A percentile compares a stretch with the other conserved stretches of the same genome.
Conservation (phyloP, 345 rosid genomes). For the Pistacia integerrima region DNA sequence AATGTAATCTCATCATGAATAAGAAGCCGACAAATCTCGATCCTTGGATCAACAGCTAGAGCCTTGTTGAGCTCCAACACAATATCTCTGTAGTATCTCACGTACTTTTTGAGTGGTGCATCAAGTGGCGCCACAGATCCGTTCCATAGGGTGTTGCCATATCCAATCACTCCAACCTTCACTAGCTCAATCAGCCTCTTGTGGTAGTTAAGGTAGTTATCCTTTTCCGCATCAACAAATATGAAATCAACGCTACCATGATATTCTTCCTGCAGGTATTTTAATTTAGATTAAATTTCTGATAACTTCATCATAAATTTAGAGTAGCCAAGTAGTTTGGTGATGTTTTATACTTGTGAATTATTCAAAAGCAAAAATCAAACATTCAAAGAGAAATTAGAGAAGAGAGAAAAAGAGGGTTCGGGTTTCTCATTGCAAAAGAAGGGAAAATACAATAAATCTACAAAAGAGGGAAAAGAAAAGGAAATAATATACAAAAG, state of each 20-base stretch:
- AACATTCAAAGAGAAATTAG: too few relatives aligned
- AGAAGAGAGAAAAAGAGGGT: too few relatives aligned
- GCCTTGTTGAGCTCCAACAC: constrained; percentile 95
- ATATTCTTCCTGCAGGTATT: constrained; percentile 54
- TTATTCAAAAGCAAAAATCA: too few relatives aligned
- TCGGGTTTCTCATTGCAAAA: too few relatives aligned
- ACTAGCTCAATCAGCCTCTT: constrained; percentile 79
- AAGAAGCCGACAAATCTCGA: constrained; percentile 93
- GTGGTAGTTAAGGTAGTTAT: constrained; percentile 92
- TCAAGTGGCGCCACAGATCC: constrained; percentile 91
- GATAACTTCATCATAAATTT: too few relatives aligned
- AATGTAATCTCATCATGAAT: constrained; percentile 96
- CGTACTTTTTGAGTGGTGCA: constrained; percentile 81
- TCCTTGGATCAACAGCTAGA: constrained; percentile 91
- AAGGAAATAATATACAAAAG: too few relatives aligned
- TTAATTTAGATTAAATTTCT: too few relatives aligned
- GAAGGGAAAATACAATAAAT: too few relatives aligned
- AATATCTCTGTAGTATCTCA: constrained; percentile 83
- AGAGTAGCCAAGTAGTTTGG: too few relatives aligned
- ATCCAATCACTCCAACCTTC: constrained; percentile 90
- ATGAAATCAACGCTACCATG: constrained; percentile 83
- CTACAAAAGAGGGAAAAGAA: too few relatives aligned
- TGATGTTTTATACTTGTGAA: too few relatives aligned
- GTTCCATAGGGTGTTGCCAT: constrained; percentile 97
- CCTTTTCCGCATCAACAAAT: constrained; percentile 97